Evolutionary conservation across 2,329 filamentous ascomycete genomes (phyloP), one percentile per base, ranked within the genome.

Genomic region (Pestalotiopsis sp.): DNA sequence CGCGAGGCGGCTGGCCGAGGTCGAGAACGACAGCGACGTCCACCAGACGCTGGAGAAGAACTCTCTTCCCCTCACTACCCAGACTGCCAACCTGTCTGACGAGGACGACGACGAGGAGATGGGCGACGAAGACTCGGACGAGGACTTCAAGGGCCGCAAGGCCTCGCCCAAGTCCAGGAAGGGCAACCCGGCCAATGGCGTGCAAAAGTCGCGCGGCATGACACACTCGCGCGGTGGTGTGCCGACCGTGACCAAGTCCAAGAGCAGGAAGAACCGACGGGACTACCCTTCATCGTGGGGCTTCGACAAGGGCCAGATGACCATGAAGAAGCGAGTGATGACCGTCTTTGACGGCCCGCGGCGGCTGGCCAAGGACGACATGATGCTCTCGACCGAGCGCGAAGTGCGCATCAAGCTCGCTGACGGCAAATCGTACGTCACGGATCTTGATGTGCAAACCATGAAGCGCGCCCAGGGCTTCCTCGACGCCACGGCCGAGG

Each of bases 221-320:
- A 96, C 92, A 4, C 90, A 91, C 83, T 94, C 91, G 69, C 93
- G 91, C 75, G 93, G 91, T 70, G 93, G 91, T 72, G 92, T 91
- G 52, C 86, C 85, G 1, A 77, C 89, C 25, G 77, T 78, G 0
- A 79, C 82, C 73, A 88, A 87, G 80, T 83, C 84, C 45, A 89
- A 89, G 75, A 90, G 93, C 68, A 93, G 94, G 82, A 97, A 97
- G 86, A 95, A 94, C 85, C 90, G 94, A 73, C 95, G 94, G 80
- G 93, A 97, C 80, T 98, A 97, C 79, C 96, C 96, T 13, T 90
- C 93, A 0, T 95, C 93, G 1, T 99, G 96, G 96, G 95, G 96
- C 66, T 96, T 95, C 75, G 89, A 95, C 71, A 91, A 93, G 76
- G 92, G 93, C 76, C 94, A 96, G 84, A 97, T 98, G 93, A 97